Conservation (phyloP, 140 eudicot genomes). For the Bidens hawaiensis region DNA sequence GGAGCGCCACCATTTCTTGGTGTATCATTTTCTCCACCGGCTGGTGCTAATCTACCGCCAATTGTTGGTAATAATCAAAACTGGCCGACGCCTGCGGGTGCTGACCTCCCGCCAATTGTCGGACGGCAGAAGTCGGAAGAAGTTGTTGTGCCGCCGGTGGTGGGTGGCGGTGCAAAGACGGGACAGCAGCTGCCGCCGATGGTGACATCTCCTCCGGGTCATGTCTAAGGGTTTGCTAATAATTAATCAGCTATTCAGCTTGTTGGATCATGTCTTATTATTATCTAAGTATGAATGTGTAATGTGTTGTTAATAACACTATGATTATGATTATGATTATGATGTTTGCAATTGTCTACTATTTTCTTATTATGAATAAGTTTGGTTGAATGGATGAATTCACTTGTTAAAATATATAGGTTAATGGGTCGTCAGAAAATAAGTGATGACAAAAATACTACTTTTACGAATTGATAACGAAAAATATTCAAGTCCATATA, state of each 20-base stretch:
- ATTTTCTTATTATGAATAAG: neutral
- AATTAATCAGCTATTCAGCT: neutral
- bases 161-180: neutral
- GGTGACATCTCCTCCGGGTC: constrained; percentile 8
- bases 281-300: neutral
- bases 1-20: constrained; percentile 27
- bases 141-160: constrained; percentile 7
- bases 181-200: neutral
- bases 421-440: no score
- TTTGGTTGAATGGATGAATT: no score
- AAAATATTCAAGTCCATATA: no score
- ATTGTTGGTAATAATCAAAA: neutral
- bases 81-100: neutral
- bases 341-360: constrained; percentile 7
- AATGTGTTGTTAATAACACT: no score
- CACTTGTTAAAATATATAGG: no score
- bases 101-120: neutral
- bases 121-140: constrained; percentile 2
- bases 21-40: constrained; percentile 28
- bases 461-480: no score
- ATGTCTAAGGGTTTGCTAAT: neutral
- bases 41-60: constrained; percentile 11
- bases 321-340: neutral
- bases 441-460: no score
- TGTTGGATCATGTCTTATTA: no score